Percentiles rank a stretch among this genome's conserved stretches.
Conservation (phyloP, 306 rosid species). For the Cyclanthera cordifolia region DNA sequence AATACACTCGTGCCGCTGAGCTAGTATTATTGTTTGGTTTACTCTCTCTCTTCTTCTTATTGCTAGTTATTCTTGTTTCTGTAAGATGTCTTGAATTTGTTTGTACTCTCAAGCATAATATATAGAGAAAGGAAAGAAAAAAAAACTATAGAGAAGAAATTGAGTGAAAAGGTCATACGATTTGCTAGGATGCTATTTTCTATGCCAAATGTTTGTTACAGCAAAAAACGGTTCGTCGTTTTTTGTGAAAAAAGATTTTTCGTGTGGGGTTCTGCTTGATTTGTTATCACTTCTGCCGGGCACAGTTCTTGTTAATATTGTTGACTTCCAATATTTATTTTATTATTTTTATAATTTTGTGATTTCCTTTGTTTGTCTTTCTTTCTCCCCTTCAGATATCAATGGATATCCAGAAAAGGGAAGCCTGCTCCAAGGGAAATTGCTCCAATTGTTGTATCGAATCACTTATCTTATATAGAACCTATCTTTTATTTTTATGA, state of each 20-base stretch:
- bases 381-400: constrained; percentile 45
- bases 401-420: constrained; percentile 90
- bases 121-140: neutral
- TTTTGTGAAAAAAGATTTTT: neutral
- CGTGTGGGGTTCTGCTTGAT: neutral
- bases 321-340: neutral
- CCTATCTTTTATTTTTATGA: constrained; percentile 96
- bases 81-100: neutral
- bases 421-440: constrained; percentile 75
- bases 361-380: neutral
- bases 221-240: neutral
- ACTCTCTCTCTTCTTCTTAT: neutral
- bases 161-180: neutral
- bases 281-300: neutral
- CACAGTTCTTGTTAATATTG: neutral
- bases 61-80: neutral
- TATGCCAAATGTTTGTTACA: neutral
- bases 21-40: too few relatives aligned
- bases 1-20: too few relatives aligned
- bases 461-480: constrained; percentile 83
- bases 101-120: neutral
- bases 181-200: neutral
- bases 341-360: neutral
- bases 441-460: constrained; percentile 88
- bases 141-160: neutral